These are phyloP conservation scores for Fusarium aywerte DNA, from an alignment of 2,329 filamentous ascomycete species.

Conservation along the genomic window DNA sequence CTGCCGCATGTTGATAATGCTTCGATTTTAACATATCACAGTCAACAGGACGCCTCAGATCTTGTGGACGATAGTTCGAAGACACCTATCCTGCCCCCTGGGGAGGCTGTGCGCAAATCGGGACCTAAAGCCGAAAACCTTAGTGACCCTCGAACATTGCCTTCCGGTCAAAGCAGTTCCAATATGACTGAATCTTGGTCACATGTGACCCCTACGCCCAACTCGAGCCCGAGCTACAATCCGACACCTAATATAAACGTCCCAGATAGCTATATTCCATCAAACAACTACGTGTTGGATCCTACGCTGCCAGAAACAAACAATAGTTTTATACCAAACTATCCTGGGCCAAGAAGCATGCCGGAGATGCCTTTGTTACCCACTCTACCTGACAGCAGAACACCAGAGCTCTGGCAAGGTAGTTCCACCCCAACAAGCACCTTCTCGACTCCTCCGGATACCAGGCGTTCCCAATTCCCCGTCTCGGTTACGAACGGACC, in stretches of 20 bases:
- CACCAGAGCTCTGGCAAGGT: slow-evolving; percentile 50
- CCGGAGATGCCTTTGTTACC: slow-evolving; percentile 41
- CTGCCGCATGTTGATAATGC: not conserved
- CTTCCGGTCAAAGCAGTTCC: slow-evolving; percentile 18
- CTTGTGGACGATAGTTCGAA: slow-evolving; percentile 31
- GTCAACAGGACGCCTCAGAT: slow-evolving; percentile 37
- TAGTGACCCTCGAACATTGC: slow-evolving; percentile 14
- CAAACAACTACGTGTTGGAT: slow-evolving; percentile 40
- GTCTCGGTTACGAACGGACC: slow-evolving; percentile 46
- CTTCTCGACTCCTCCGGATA: slow-evolving; percentile 60
- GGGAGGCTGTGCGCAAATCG: slow-evolving; percentile 14
- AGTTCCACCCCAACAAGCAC: slow-evolving; percentile 59
- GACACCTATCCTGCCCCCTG: slow-evolving; percentile 29
- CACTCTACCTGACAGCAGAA: slow-evolving; percentile 38
- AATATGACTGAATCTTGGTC: slow-evolving; percentile 41
- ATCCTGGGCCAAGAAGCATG: slow-evolving; percentile 40
- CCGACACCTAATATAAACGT: slow-evolving; percentile 27
- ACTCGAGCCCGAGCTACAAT: slow-evolving; percentile 24
- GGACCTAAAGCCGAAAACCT: slow-evolving; percentile 1
- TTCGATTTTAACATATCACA: slow-evolving; percentile 30
- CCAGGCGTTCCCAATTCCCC: slow-evolving; percentile 44
- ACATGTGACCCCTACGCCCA: slow-evolving; percentile 21
- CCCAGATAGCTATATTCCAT: slow-evolving; percentile 37
- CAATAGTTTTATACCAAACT: slow-evolving; percentile 28
- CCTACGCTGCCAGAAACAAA: slow-evolving; percentile 32